Evolutionary conservation across 768 basidiomycete species (phyloP).

Genomic region (Hortiboletus flavorubellus): DNA sequence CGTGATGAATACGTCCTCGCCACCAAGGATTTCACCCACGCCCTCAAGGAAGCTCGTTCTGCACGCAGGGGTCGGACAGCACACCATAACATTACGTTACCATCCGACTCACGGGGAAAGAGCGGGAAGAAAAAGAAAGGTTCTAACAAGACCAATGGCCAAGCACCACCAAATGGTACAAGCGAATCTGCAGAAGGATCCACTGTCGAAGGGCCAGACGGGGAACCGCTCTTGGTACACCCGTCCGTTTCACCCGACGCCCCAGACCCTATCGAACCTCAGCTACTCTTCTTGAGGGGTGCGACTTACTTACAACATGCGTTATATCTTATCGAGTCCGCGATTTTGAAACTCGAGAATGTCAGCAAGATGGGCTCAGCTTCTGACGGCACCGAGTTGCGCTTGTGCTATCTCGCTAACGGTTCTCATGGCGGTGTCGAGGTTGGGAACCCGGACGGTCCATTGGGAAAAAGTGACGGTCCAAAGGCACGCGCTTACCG

Average conservation of each 20-base stretch:
- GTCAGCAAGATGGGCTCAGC: constrained; percentile 51
- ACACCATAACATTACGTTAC: constrained; percentile 45
- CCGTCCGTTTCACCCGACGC: constrained; percentile 73
- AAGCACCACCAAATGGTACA: constrained; percentile 68
- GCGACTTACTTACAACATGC: constrained; percentile 82
- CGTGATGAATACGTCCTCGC: constrained; percentile 77
- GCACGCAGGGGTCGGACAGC: constrained; percentile 60
- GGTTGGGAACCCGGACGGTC: constrained; percentile 77
- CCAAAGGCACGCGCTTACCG: constrained; percentile 66
- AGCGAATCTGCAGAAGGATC: constrained; percentile 42
- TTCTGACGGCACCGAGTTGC: constrained; percentile 69
- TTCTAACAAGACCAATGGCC: constrained; percentile 50
- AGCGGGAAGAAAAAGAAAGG: constrained; percentile 56
- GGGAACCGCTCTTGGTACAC: constrained; percentile 55
- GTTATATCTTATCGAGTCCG: constrained; percentile 67
- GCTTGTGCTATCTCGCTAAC: constrained; percentile 71
- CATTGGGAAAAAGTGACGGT: constrained; percentile 57
- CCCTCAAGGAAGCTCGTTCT: constrained; percentile 72
- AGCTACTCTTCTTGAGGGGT: constrained; percentile 79
- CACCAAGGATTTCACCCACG: constrained; percentile 76
- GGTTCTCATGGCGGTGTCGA: constrained; percentile 84
- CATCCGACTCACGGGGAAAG: constrained; percentile 38
- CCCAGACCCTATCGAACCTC: constrained; percentile 84
- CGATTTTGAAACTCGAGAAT: constrained; percentile 67
- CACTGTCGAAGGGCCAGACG: constrained; percentile 44